Conservation (phyloP, 169 alveolate species). For the Plasmodium coatneyi region DNA sequence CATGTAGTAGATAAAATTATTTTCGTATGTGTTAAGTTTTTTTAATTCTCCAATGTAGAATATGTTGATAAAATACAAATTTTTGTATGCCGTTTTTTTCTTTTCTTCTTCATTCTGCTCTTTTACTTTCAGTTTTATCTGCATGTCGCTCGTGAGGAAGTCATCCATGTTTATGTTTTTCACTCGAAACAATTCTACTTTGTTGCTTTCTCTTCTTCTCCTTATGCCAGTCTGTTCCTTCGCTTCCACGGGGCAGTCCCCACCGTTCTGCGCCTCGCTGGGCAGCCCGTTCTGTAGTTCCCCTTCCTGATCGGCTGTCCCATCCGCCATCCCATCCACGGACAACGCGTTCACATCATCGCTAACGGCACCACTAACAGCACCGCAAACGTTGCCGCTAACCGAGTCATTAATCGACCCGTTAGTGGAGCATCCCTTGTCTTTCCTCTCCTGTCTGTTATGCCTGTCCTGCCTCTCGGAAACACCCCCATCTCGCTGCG, state of each 20-base stretch:
- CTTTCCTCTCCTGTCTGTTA: background rate
- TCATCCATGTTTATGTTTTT: slow-evolving; percentile 45
- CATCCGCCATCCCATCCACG: background rate
- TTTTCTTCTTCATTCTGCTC: slow-evolving; percentile 22
- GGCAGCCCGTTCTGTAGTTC: background rate
- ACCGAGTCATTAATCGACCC: background rate
- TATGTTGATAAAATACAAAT: slow-evolving; percentile 49
- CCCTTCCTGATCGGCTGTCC: background rate
- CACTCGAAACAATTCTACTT: slow-evolving; percentile 18
- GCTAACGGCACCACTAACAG: background rate
- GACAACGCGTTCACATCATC: background rate
- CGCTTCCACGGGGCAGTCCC: background rate
- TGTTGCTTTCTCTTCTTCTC: slow-evolving; percentile 17
- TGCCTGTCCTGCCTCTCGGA: background rate
- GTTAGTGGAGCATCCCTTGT: background rate
- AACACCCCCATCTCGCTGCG: background rate
- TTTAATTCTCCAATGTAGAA: slow-evolving; percentile 47
- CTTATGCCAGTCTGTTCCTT: background rate
- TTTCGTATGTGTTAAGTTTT: slow-evolving; percentile 9
- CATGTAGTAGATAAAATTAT: slow-evolving; percentile 36
- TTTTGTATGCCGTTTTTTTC: slow-evolving; percentile 31
- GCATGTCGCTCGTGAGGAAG: slow-evolving; percentile 7
- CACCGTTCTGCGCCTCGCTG: background rate
- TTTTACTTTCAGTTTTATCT: background rate
- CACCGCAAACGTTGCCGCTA: background rate